These are phyloP conservation scores for Colletotrichum sp. DNA, from an alignment of 2,329 filamentous ascomycete genomes.

Conservation along the genomic window DNA sequence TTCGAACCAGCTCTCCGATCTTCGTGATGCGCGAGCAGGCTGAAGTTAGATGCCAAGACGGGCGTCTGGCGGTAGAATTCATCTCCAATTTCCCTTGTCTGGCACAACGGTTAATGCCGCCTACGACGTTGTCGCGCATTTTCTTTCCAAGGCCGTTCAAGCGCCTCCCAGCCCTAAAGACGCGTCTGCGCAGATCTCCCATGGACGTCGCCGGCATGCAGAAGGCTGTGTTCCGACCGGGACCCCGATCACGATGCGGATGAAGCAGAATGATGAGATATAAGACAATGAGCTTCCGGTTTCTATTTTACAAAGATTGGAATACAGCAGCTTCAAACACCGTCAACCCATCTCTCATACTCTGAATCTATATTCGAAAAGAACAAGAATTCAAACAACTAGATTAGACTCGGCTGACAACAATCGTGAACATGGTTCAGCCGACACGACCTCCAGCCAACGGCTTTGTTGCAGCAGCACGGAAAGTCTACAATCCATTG, in stretches of 20 bases:
- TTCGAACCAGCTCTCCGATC: neutral
- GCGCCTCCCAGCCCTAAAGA: neutral
- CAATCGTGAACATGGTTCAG: neutral
- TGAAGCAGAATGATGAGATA: neutral
- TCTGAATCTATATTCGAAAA: neutral
- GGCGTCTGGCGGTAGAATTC: neutral
- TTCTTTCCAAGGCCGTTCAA: neutral
- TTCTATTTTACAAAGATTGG: neutral
- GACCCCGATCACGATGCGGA: neutral
- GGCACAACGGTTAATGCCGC: neutral
- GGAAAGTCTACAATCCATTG: slow-evolving; percentile 45
- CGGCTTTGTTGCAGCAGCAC: slow-evolving; percentile 22
- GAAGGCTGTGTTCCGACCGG: neutral
- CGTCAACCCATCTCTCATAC: neutral
- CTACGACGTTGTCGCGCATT: neutral
- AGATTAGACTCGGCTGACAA: neutral
- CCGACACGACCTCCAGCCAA: slow-evolving; percentile 16
- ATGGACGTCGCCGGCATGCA: neutral
- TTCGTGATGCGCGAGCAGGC: neutral
- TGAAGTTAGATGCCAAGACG: neutral
- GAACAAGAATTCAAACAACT: neutral
- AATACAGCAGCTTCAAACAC: neutral
- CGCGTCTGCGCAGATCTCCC: neutral
- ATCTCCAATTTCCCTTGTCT: neutral
- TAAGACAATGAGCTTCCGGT: neutral